Percentiles rank a stretch among this genome's conserved stretches.
phyloP scores from a whole-genome alignment of 768 basidiomycete genomes.

The button mushroom (Agaricus bisporus) region DNA sequence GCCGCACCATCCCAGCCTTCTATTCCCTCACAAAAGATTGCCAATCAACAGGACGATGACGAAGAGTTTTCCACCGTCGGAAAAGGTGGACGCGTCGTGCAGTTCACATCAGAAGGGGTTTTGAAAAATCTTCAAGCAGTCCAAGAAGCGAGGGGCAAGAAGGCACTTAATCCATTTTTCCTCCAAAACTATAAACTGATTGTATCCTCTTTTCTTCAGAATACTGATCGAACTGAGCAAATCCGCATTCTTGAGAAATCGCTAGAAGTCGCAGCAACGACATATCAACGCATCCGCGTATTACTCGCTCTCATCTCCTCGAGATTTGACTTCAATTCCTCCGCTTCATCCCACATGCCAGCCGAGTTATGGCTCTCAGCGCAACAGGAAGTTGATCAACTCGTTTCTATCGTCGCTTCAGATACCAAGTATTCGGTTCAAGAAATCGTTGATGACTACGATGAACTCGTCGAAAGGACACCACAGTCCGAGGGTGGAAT shows the following conservation, averaged over 20 bases:
- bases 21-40: slow-evolving; percentile 28
- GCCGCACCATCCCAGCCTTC: slow-evolving; percentile 29
- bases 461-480: slow-evolving; percentile 78
- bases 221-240: slow-evolving; percentile 94
- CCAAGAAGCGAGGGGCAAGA: slow-evolving; percentile 93
- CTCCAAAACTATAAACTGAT: background rate
- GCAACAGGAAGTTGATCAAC: slow-evolving; percentile 82
- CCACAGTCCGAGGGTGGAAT: slow-evolving; percentile 67
- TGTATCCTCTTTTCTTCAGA: slow-evolving; percentile 40
- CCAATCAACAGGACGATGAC: slow-evolving; percentile 39
- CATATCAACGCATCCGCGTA: slow-evolving; percentile 92
- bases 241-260: slow-evolving; percentile 86
- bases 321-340: slow-evolving; percentile 95
- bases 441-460: slow-evolving; percentile 84
- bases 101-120: slow-evolving; percentile 77
- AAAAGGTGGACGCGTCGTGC: slow-evolving; percentile 79
- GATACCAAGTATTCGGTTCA: slow-evolving; percentile 80
- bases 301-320: slow-evolving; percentile 90
- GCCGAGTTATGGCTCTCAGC: slow-evolving; percentile 86
- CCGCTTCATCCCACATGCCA: slow-evolving; percentile 83
- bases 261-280: slow-evolving; percentile 75
- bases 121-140: slow-evolving; percentile 90
- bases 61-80: slow-evolving; percentile 90
- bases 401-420: slow-evolving; percentile 70
- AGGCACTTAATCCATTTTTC: slow-evolving; percentile 46